phyloP scores from a whole-genome alignment of 2,329 filamentous ascomycete species.

The Exophiala aquamarina region DNA sequence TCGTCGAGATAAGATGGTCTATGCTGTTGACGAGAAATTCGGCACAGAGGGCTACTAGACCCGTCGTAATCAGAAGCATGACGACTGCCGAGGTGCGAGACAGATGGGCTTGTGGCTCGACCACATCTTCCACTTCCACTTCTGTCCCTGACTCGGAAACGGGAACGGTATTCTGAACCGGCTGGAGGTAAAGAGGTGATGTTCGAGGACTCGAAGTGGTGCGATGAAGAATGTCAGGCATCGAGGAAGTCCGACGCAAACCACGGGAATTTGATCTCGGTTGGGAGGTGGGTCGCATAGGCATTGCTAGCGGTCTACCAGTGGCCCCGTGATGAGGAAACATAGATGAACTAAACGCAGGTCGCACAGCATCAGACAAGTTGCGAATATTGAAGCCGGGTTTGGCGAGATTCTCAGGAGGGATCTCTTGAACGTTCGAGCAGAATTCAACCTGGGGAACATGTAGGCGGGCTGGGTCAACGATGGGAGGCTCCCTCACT shows the following conservation, averaged over 20 bases:
- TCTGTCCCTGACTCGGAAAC: conserved; percentile 11
- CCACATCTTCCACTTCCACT: conserved; percentile 31
- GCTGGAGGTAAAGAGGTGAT: conserved; percentile 34
- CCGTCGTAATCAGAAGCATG: conserved; percentile 64
- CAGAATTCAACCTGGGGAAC: conserved; percentile 60
- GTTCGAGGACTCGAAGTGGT: conserved; percentile 18
- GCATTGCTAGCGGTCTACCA: conserved; percentile 24
- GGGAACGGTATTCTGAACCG: conserved; percentile 48
- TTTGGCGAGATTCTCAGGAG: conserved; percentile 34
- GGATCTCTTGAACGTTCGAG: conserved; percentile 34
- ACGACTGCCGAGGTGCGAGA: conserved; percentile 53
- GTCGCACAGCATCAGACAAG: conserved; percentile 59
- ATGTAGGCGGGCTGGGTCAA: conserved; percentile 7
- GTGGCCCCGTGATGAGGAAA: conserved; percentile 28
- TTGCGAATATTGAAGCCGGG: conserved; percentile 59
- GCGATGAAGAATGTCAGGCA: conserved; percentile 65
- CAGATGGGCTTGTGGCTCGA: conserved; percentile 33
- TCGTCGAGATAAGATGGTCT: conserved; percentile 60
- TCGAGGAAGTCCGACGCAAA: conserved; percentile 66
- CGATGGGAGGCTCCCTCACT: not conserved
- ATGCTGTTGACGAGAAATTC: conserved; percentile 71
- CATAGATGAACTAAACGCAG: conserved; percentile 23
- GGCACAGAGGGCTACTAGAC: conserved; percentile 66
- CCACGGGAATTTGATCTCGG: conserved; percentile 43
- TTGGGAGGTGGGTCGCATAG: conserved; percentile 27